Conservation (phyloP, 2,329 filamentous ascomycete genomes). For the Pseudocercospora fuligena region DNA sequence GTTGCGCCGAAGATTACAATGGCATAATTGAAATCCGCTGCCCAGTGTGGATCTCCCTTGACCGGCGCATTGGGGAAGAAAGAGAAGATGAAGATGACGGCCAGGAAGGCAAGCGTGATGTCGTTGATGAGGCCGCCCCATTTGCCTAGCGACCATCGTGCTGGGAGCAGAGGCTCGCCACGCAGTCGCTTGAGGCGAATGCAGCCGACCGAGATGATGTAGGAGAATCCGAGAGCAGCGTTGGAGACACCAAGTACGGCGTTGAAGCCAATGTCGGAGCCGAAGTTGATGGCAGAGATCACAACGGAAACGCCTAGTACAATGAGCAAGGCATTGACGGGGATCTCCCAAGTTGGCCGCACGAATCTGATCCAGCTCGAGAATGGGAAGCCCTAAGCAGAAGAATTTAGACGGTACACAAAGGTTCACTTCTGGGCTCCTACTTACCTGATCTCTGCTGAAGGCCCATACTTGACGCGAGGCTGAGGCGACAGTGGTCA, state of each 20-base stretch:
- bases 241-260: constrained; percentile 48
- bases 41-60: constrained; percentile 30
- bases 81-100: constrained; percentile 41
- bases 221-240: constrained; percentile 41
- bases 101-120: constrained; percentile 38
- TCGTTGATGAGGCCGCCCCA: constrained; percentile 42
- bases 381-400: constrained; percentile 40
- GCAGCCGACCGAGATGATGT: constrained; percentile 41
- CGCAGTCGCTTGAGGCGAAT: constrained; percentile 39
- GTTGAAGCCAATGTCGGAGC: constrained; percentile 47
- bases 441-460: constrained; percentile 37
- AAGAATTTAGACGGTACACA: constrained; percentile 13
- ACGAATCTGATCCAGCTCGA: constrained; percentile 42
- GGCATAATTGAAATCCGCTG: constrained; percentile 40
- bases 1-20: constrained; percentile 39
- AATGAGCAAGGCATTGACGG: constrained; percentile 40
- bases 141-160: constrained; percentile 40
- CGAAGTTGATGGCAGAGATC: constrained; percentile 50
- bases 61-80: constrained; percentile 39
- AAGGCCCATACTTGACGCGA: constrained; percentile 43
- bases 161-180: constrained; percentile 38
- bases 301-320: constrained; percentile 40
- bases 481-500: constrained; percentile 42
- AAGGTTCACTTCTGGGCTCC: not conserved
- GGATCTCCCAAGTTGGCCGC: constrained; percentile 37